These are phyloP conservation scores for Jackrogersella minutella DNA, from an alignment of 495 filamentous ascomycete genomes.

Conservation along the genomic window DNA sequence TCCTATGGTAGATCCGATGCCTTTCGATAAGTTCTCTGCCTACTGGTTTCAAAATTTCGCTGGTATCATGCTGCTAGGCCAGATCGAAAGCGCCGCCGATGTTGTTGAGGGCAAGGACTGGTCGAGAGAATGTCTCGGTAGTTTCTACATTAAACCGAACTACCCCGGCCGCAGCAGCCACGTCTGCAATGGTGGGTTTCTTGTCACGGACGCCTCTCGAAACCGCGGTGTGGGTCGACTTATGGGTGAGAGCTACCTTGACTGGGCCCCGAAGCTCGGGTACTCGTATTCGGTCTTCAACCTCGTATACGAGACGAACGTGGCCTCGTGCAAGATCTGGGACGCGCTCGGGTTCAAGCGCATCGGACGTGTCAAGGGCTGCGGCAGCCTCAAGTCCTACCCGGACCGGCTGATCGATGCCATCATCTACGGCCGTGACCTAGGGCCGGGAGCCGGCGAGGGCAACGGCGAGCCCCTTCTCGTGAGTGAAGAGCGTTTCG, in stretches of 20 bases:
- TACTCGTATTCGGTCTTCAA: constrained; percentile 98
- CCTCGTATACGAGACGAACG: constrained; percentile 96
- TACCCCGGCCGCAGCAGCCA: constrained; percentile 96
- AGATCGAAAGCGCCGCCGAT: constrained; percentile 66
- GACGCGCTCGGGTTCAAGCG: constrained; percentile 98
- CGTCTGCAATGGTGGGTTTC: constrained; percentile 94
- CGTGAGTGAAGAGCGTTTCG: constrained; percentile 95
- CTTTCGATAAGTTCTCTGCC: constrained; percentile 75
- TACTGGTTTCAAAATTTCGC: constrained; percentile 98
- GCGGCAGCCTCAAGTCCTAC: constrained; percentile 82
- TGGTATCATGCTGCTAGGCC: constrained; percentile 90
- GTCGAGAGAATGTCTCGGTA: constrained; percentile 85
- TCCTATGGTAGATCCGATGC: constrained; percentile 84
- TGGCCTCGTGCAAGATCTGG: constrained; percentile 95
- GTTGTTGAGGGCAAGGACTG: constrained; percentile 78
- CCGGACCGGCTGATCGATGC: constrained; percentile 87
- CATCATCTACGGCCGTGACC: constrained; percentile 93
- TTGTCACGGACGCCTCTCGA: constrained; percentile 88
- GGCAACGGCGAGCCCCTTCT: constrained; percentile 75
- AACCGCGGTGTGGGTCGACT: constrained; percentile 89
- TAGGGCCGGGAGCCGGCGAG: constrained; percentile 54
- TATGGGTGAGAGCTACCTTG: constrained; percentile 93
- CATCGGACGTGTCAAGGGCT: constrained; percentile 88
- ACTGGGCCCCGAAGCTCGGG: constrained; percentile 93
- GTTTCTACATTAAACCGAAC: constrained; percentile 97